Percentiles rank a stretch among this genome's conserved stretches.
phyloP scores from a whole-genome alignment of 179 eudicot species.

The Spinacia oleracea region DNA sequence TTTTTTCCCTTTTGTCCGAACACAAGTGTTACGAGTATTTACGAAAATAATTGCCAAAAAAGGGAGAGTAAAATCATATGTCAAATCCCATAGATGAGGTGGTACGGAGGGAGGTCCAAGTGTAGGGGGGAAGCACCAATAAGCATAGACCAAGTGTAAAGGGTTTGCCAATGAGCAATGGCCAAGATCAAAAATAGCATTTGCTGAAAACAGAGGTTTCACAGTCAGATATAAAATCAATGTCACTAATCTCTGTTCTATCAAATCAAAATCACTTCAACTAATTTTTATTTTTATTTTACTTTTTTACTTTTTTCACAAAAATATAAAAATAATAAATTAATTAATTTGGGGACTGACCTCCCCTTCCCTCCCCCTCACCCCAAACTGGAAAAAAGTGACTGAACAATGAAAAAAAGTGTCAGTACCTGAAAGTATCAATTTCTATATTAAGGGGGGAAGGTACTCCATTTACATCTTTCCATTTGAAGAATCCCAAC shows the following conservation, averaged over 20 bases:
- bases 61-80: not conserved
- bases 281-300: no score
- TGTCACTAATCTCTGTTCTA: conserved; percentile 19
- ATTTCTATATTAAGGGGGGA: conserved; percentile 22
- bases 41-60: no score
- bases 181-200: not conserved
- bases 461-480: conserved; percentile 18
- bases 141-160: conserved; percentile 6
- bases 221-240: conserved; percentile 20
- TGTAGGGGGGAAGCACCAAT: no score
- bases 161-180: not conserved
- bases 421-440: conserved; percentile 23
- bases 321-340: no score
- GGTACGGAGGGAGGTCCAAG: not conserved
- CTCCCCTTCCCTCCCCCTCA: no score
- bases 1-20: no score
- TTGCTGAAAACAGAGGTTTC: conserved; percentile 16
- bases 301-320: no score
- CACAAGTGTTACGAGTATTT: no score
- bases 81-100: not conserved
- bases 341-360: no score
- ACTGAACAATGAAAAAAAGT: not conserved
- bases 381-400: conserved; percentile 1
- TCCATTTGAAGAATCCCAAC: conserved; percentile 21
- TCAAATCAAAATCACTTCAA: conserved; percentile 22